Base-by-base conservation (phyloP, 352 stramenopile species). In the Phytophthora podocarpi region DNA sequence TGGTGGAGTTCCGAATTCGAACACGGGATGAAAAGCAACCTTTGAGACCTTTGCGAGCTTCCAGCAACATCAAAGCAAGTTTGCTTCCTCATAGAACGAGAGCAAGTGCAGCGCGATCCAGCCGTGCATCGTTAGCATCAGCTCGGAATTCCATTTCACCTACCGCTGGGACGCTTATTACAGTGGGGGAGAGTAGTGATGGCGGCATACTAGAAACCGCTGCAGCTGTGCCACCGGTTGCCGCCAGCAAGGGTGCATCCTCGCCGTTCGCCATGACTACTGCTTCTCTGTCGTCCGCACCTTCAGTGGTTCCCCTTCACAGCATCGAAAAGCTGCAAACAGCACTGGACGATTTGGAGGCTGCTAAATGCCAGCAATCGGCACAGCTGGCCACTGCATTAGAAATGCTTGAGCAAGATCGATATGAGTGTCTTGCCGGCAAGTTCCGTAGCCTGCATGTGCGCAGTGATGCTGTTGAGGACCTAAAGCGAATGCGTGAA, bases 261-360 rank as follows among this genome's bases (percentile, higher is more conserved):
- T 40, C 48, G 47, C 59, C 60, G 10, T 65, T 67, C 39, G 15
- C 39, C 8, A 26, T 36, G 16, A 13, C 18, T 2, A 43, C 30
- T 37, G 27, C 15, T 8, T 28, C 28, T n/a, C 8, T 23, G 16
- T 20, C 28, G 8, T 18, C 57, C 2, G 42, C 60, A 27, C 13
- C 48, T 35, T 41, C 35, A 23, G 35, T 45, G 9, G 5, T 48
- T 52, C 47, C 41, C 5, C 37, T 73, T 8, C 75, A 93, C 63
- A 87, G 68, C 30, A 67, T 90, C 15, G 72, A 85, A 50, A 69
- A 78, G 4, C 59, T 93, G 4, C 84, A 93, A 54, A 59, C 58
- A 11, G 65, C 72, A 9, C 59, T 91, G 8, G 61, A 80, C 37
- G 54, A 71, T 21, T 60, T 89, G 40, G 80, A 85, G n/a, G 31